Evolutionary conservation across 2,329 filamentous ascomycete genomes (phyloP), one percentile per base, ranked within the genome.

Genomic region (Stagonosporopsis rhizophila): DNA sequence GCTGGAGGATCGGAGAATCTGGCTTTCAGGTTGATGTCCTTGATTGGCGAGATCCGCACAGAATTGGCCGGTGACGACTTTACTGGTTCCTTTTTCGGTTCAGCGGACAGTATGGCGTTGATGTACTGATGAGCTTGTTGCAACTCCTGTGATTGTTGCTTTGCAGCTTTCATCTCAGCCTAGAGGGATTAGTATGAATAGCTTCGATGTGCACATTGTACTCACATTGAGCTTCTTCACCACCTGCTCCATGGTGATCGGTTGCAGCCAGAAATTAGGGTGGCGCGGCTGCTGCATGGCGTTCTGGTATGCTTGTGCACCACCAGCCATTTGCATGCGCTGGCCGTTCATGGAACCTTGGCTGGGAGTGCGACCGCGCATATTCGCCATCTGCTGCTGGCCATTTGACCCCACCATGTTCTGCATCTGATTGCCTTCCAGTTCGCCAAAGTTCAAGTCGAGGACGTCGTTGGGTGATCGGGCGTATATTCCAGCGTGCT

Each of bases 1-100:
- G 93, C 94, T 4, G 94, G 94, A 46, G 94, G 94, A 55, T 97
- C 93, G 1, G 91, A 95, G 73, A 97, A 98, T 48, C 92, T 86
- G 4, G 90, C 86, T 68, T 95, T 94, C 37, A 88, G 81, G 39
- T 62, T 68, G 37, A 68, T 60, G 69, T 96, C 92, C 63, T 91
- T 89, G 42, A 78, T 72, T 6, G 80, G 79, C 11, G 78, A 76
- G 58, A 78, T 67, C 58, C 69, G 75, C 62, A 80, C 75, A 66
- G 80, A 66, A 22, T 78, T 79, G 37, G 66, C 57, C 5, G 72
- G 69, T 1, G 78, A 78, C 17, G 77, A 71, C 62, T 82, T 85
- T 11, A 75, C 70, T 25, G 80, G 75, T 46, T 83, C 83, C 54
- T 84, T 82, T 40, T 77, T 78, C n/a, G 79, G 76, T 23, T 95